These are phyloP conservation scores for Symmetrospora coprosmae DNA, from an alignment of 768 basidiomycete genomes.

Conservation along the genomic window DNA sequence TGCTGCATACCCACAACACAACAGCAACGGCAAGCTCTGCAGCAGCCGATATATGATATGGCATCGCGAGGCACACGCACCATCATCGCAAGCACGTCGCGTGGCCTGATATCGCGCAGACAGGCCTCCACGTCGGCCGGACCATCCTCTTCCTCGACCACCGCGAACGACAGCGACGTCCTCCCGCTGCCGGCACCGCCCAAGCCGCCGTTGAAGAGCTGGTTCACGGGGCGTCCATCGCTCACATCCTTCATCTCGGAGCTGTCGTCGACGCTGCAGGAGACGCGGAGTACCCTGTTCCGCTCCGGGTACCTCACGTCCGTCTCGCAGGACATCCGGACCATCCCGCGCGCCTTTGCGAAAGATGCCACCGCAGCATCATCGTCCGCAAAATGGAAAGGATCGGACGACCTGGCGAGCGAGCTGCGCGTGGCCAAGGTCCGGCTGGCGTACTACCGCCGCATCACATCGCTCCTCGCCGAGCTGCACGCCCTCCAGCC, in stretches of 20 bases:
- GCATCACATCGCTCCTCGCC: constrained; percentile 1
- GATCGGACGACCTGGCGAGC: constrained; percentile 1
- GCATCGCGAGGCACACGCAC: not conserved
- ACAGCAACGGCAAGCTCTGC: not conserved
- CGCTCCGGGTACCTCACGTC: constrained; percentile 26
- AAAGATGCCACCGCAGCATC: no score
- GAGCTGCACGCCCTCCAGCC: constrained; percentile 9
- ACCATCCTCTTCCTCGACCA: constrained; percentile 14
- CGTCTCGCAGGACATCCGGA: constrained; percentile 17
- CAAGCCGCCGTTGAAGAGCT: constrained; percentile 28
- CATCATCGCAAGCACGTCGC: no score
- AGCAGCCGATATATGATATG: not conserved
- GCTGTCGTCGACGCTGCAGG: constrained; percentile 21
- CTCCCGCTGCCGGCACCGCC: constrained; percentile 3
- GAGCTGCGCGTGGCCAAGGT: not conserved
- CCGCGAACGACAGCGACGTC: not conserved
- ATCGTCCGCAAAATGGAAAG: no score
- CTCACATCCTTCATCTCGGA: constrained; percentile 22
- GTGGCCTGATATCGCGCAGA: no score
- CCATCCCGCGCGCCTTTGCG: not conserved
- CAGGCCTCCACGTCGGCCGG: constrained; percentile 6
- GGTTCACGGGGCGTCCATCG: constrained; percentile 31
- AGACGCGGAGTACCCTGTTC: constrained; percentile 27
- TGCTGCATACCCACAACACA: not conserved
- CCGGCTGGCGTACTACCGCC: constrained; percentile 11